Percentiles rank a stretch among this genome's conserved stretches.
Evolutionary conservation across 352 stramenopile species (phyloP).

Genomic region (Elongisporangium undulatum): DNA sequence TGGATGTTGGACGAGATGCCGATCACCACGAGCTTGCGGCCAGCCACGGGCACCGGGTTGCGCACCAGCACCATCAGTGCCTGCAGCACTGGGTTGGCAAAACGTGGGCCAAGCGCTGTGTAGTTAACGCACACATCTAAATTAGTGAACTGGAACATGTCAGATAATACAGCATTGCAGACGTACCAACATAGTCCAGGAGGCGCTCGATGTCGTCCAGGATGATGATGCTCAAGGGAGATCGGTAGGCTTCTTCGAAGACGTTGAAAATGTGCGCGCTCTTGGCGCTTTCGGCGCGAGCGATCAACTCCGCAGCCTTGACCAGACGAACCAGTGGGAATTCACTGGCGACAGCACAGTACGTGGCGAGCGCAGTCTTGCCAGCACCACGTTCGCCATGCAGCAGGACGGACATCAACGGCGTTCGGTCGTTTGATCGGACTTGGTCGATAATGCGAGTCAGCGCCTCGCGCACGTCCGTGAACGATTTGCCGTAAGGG

Average conservation of each 20-base stretch:
- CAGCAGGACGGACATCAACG: constrained; percentile 97
- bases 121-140: not conserved
- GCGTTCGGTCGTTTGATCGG: constrained; percentile 92
- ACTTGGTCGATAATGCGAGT: constrained; percentile 94
- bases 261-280: constrained; percentile 93
- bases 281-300: constrained; percentile 92
- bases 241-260: constrained; percentile 98
- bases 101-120: constrained; percentile 91
- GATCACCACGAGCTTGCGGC: constrained; percentile 95
- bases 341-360: constrained; percentile 93
- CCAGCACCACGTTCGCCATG: constrained; percentile 91
- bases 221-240: constrained; percentile 97
- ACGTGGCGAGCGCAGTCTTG: constrained; percentile 98
- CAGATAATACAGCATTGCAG: not conserved
- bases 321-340: constrained; percentile 98
- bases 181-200: constrained; percentile 94
- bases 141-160: constrained; percentile 1
- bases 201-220: constrained; percentile 99
- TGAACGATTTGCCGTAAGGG: constrained; percentile 93
- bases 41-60: constrained; percentile 92
- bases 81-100: constrained; percentile 98
- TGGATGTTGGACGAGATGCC: constrained; percentile 92
- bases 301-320: constrained; percentile 97
- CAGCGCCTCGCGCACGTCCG: constrained; percentile 90
- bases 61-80: constrained; percentile 98